Evolutionary conservation across 139 green algal species (phyloP), one percentile per base, ranked within the genome.

Genomic region (Chlamydomonas applanata): DNA sequence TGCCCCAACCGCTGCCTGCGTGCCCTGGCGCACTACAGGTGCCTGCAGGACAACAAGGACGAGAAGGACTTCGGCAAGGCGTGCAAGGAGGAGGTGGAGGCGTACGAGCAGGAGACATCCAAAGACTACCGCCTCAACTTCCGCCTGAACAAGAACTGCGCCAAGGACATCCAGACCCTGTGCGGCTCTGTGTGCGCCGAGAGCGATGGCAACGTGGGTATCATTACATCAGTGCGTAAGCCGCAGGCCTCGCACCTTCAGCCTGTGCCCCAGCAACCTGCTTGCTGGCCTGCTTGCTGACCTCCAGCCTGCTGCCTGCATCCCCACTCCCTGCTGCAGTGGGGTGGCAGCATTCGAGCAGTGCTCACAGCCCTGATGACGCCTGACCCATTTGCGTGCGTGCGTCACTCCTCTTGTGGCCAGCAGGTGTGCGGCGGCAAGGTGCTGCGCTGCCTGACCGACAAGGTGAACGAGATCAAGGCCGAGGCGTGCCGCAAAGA

Each of bases 51-150:
- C 1, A 86, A 94, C 44, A 77, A 90, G 29, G 71, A 85, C 14
- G 67, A 91, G 1, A 76, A 79, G 27, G 86, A 90, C 16, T 94
- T 96, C 80, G 77, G 83, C 27, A 77, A 72, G 1, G 87, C 93
- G 25, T 97, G 93, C 86, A 73, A 77, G 20, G 77, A 86, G 19
- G 90, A 96, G 80, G 76, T 97, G 5, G 69, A 74, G 34, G 29
- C 46, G 0, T 91, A 96, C 64, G 76, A 94, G 84, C 56, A 82
- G n/a, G 74, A 85, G 53, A 80, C 79, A 7, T 81, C 76, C 40
- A 54, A 79, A 30, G 93, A 97, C 81, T 97, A 95, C 83, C 86
- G 91, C 30, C 83, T 97, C n/a, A 97, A 97, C 82, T 93, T 87
- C 76, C 84, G 92, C 27, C 86, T 97, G 24, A 67, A 77, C n/a